phyloP scores from a whole-genome alignment of 768 basidiomycete species.

The Hypholoma sublateritium region DNA sequence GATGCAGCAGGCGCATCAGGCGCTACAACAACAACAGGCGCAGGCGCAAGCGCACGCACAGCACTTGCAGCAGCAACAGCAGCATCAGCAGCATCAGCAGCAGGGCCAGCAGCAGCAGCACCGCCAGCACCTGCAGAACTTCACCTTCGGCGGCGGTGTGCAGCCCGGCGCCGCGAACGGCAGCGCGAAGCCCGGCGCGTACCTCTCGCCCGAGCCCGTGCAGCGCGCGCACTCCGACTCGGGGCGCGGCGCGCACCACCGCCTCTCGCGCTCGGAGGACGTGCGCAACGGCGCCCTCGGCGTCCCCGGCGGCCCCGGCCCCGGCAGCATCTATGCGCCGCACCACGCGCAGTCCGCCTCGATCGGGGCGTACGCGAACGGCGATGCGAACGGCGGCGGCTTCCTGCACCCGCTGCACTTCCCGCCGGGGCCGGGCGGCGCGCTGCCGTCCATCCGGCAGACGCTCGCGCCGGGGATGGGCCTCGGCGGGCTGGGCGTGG shows the following conservation, averaged over 20 bases:
- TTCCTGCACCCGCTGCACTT: constrained; percentile 16
- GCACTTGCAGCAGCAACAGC: constrained; percentile 18
- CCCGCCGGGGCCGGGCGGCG: constrained; percentile 1
- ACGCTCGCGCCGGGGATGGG: constrained; percentile 11
- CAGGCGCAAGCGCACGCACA: constrained; percentile 27
- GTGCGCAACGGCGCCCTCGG: neutral
- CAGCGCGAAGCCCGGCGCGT: neutral
- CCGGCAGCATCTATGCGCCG: constrained; percentile 1
- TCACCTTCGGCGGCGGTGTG: constrained; percentile 28
- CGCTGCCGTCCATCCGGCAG: constrained; percentile 19
- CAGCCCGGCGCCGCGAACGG: constrained; percentile 7
- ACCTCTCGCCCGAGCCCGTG: neutral
- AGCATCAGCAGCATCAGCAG: constrained; percentile 26
- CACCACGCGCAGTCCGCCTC: constrained; percentile 19
- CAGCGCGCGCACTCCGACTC: constrained; percentile 4
- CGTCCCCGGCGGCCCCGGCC: neutral
- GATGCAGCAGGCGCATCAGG: constrained; percentile 8
- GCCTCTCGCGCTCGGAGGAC: constrained; percentile 1
- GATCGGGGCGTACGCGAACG: neutral
- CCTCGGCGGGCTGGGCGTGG: too few species aligned
- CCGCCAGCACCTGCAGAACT: constrained; percentile 20
- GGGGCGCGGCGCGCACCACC: constrained; percentile 1
- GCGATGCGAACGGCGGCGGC: neutral
- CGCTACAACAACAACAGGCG: too few species aligned
- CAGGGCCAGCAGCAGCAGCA: constrained; percentile 20